Conservation (phyloP, 176 grass and related monocot species). For the Panicum miliaceum region DNA sequence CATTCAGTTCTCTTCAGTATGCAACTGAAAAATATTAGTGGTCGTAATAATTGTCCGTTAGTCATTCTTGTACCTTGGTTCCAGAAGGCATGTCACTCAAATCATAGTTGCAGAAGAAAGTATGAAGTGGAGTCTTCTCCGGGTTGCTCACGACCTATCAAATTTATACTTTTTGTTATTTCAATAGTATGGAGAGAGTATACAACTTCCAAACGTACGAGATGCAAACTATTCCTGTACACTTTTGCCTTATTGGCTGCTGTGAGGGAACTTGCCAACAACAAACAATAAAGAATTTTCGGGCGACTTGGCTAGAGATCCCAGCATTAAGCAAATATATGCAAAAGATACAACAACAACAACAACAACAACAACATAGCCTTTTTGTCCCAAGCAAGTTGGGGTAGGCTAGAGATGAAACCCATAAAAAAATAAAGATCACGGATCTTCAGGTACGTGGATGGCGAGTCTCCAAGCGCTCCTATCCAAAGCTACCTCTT, state of each 20-base stretch:
- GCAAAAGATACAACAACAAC: neutral
- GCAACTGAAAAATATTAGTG: neutral
- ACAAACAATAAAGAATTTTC: neutral
- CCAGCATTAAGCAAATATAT: neutral
- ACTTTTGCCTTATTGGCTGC: neutral
- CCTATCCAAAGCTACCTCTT: no score
- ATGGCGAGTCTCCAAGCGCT: no score
- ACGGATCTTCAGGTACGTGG: no score
- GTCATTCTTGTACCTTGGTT: constrained; percentile 71
- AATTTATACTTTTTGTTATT: constrained; percentile 15
- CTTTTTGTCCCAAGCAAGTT: no score
- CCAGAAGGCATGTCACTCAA: constrained; percentile 95
- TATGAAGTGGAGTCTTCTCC: constrained; percentile 94
- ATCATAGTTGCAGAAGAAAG: constrained; percentile 98
- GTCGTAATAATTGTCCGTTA: neutral
- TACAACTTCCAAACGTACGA: neutral
- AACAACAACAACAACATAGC: no score
- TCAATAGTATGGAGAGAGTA: neutral
- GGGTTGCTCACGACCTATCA: constrained; percentile 94
- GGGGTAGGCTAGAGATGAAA: no score
- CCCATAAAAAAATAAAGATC: no score
- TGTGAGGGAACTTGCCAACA: neutral
- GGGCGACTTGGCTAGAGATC: neutral
- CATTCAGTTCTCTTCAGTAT: constrained; percentile 20
- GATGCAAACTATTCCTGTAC: neutral